Percentiles rank a stretch among this genome's conserved stretches.
phyloP scores from a whole-genome alignment of 2,329 filamentous ascomycete species.

The Davidsoniella neocaledoniae region DNA sequence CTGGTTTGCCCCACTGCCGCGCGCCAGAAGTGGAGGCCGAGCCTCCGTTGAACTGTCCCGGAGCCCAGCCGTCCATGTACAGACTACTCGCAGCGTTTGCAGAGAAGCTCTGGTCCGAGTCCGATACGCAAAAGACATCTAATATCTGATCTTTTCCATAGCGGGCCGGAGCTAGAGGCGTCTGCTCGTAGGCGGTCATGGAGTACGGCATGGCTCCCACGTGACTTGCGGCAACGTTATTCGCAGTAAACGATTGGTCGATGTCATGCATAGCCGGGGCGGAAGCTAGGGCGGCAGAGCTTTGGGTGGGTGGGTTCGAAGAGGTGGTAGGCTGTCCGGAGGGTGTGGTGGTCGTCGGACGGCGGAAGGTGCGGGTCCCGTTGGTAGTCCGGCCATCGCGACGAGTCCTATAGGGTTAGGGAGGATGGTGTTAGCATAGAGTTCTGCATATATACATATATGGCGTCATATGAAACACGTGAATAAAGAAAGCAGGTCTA shows the following conservation, averaged over 20 bases:
- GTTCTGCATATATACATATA: not conserved
- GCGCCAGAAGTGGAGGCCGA: slow-evolving; percentile 16
- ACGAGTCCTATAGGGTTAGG: slow-evolving; percentile 32
- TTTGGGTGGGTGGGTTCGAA: slow-evolving; percentile 21
- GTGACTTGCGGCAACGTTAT: no score
- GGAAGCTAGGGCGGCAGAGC: slow-evolving; percentile 17
- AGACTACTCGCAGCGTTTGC: slow-evolving; percentile 22
- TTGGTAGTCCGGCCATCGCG: slow-evolving; percentile 41
- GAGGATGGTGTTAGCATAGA: not conserved
- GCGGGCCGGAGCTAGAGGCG: slow-evolving; percentile 32
- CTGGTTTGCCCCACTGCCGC: slow-evolving; percentile 58
- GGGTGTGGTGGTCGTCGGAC: slow-evolving; percentile 41
- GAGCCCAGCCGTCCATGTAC: slow-evolving; percentile 65
- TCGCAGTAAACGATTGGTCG: no score
- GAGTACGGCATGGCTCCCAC: not conserved
- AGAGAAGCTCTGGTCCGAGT: slow-evolving; percentile 31
- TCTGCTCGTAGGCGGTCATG: not conserved
- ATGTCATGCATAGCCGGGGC: not conserved
- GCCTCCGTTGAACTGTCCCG: slow-evolving; percentile 30
- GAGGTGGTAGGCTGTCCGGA: slow-evolving; percentile 24
- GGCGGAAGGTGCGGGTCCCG: slow-evolving; percentile 47
- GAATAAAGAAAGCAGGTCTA: no score
- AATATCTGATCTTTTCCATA: slow-evolving; percentile 71
- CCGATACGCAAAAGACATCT: slow-evolving; percentile 40
- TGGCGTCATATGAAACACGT: not conserved